These are phyloP conservation scores for Lactifluus hygrophoroides DNA, from an alignment of 768 basidiomycete species.

Conservation along the genomic window DNA sequence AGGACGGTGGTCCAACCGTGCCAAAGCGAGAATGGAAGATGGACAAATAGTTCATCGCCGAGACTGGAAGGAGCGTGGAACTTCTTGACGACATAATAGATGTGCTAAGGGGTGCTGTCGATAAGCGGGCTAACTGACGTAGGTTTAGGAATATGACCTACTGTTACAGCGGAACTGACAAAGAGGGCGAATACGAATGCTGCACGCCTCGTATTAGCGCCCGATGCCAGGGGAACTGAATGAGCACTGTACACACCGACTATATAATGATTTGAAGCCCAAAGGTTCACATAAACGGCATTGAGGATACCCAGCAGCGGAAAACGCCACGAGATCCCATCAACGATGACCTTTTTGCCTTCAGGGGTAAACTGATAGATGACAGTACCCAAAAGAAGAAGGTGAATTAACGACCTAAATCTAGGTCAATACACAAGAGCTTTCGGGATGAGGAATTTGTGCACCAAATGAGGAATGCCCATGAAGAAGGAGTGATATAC, in stretches of 20 bases:
- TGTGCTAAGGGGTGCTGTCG: slow-evolving; percentile 46
- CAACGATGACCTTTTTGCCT: slow-evolving; percentile 74
- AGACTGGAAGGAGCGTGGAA: slow-evolving; percentile 54
- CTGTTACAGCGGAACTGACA: slow-evolving; percentile 64
- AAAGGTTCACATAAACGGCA: slow-evolving; percentile 81
- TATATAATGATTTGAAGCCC: slow-evolving; percentile 70
- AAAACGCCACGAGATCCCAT: slow-evolving; percentile 88
- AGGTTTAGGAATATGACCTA: slow-evolving; percentile 20
- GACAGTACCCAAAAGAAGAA: slow-evolving; percentile 84
- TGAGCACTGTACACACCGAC: slow-evolving; percentile 35
- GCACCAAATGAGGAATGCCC: slow-evolving; percentile 89
- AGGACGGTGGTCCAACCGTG: slow-evolving; percentile 90
- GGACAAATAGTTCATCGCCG: slow-evolving; percentile 81
- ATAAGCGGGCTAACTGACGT: slow-evolving; percentile 28
- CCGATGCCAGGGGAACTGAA: not conserved
- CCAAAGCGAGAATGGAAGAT: slow-evolving; percentile 93
- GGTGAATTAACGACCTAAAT: slow-evolving; percentile 74
- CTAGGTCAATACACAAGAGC: slow-evolving; percentile 4
- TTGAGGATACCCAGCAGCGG: slow-evolving; percentile 82
- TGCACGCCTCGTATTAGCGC: slow-evolving; percentile 23
- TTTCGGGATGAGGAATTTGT: no score
- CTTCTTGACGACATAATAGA: slow-evolving; percentile 94
- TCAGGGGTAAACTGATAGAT: slow-evolving; percentile 79
- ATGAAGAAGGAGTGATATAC: slow-evolving; percentile 90
- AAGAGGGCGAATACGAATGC: slow-evolving; percentile 87